Base-by-base conservation (phyloP, 2,329 filamentous ascomycete species). In the Rugonectria rugulosa region DNA sequence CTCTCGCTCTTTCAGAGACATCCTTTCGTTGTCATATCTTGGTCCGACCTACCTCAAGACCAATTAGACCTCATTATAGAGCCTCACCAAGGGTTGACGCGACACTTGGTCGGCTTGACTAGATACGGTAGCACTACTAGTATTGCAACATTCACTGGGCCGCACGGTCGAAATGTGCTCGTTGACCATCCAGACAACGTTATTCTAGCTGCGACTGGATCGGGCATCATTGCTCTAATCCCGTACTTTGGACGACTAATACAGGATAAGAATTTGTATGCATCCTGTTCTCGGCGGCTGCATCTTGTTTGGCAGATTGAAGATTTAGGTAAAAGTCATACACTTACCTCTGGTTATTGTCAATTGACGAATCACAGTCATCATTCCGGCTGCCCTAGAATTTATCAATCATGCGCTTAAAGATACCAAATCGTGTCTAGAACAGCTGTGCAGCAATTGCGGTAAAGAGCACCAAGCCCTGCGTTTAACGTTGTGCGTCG, bases 221-320 rank as follows among this genome's bases (percentile, higher is more conserved):
- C 47, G n/a, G 53, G 53, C 12, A 51, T 56, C 20, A 47, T 53
- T 21, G 48, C 48, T 43, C 41, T 56, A 6, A 32, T 45, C 24
- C 48, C 53, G 11, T 56, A 52, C 47, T 41, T 56, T 29, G 26
- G 7, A 7, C 7, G 26, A 7, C 26, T 29, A 12, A 12, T n/a
- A 38, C 49, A 15, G 20, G 45, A 45, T 26, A 32, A 41, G 40
- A 34, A 37, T 7, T 15, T 31, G n/a, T 38, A 9, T 31, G 27
- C 29, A 2, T 20, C 41, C n/a, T 8, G 26, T 37, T n/a, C n/a
- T n/a, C 48, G 43, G 34, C 36, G 26, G 11, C n/a, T 48, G 40
- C 51, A 54, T 21, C 37, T 54, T 27, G 47, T 54, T 32, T 54
- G 51, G 51, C 44, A 54, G 31, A 49, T 54, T 4, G 26, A 29